These are phyloP conservation scores for Malus asiatica DNA, from an alignment of 306 rosid species.

Conservation along the genomic window DNA sequence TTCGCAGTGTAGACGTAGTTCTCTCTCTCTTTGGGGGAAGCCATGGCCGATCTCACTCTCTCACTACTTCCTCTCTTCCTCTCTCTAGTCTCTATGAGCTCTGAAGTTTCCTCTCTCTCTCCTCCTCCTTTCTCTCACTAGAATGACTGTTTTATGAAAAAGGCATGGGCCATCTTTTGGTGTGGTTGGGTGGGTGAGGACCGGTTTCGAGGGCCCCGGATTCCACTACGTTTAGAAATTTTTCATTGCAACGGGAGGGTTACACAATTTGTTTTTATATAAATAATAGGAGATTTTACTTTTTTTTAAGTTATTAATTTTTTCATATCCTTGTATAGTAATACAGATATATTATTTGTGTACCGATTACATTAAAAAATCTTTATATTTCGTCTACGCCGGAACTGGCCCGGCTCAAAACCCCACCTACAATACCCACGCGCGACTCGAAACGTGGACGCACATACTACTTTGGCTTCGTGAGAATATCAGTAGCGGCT, in stretches of 20 bases:
- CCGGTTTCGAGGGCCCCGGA: background rate
- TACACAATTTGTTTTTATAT: too few relatives aligned
- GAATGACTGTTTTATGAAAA: background rate
- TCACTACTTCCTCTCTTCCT: background rate
- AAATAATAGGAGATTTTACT: too few relatives aligned
- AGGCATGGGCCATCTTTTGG: background rate
- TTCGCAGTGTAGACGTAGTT: constrained; percentile 52
- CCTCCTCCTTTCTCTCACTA: background rate
- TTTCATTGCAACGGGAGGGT: too few relatives aligned
- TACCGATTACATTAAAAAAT: too few relatives aligned
- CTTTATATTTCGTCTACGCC: rapidly evolving
- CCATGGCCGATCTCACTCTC: constrained; percentile 33
- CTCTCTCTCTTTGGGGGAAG: constrained; percentile 40
- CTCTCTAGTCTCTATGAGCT: background rate
- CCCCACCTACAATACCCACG: background rate
- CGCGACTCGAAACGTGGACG: background rate
- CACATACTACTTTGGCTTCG: background rate
- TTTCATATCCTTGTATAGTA: too few relatives aligned
- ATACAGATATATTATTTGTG: too few relatives aligned
- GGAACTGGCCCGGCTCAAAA: background rate
- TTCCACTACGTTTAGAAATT: too few relatives aligned
- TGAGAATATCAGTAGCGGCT: background rate
- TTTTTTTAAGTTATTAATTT: too few relatives aligned
- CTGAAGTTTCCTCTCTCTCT: background rate
- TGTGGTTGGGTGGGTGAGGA: constrained; percentile 1